Evolutionary conservation across 2,329 filamentous ascomycete species (phyloP).

Genomic region (Neonectria coccinea): DNA sequence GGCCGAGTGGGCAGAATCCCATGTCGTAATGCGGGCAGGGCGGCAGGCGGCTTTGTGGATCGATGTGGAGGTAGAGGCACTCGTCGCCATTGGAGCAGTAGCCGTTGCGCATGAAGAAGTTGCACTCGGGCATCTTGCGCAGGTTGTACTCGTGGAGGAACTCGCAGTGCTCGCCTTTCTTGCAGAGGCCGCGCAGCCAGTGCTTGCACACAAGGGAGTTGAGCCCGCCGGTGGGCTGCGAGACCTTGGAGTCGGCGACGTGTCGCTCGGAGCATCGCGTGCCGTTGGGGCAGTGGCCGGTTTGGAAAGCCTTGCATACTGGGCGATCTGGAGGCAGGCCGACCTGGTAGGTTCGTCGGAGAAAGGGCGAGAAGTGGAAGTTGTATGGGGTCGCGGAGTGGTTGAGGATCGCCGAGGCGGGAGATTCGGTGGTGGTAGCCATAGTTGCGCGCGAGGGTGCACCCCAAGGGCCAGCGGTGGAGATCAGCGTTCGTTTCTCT

Average conservation of each 20-base stretch:
- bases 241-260: slow-evolving; percentile 55
- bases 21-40: slow-evolving; percentile 92
- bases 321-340: slow-evolving; percentile 83
- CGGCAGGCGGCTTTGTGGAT: slow-evolving; percentile 81
- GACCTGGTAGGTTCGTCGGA: slow-evolving; percentile 85
- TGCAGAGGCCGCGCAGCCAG: slow-evolving; percentile 96
- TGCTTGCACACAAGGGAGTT: slow-evolving; percentile 97
- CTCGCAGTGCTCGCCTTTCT: slow-evolving; percentile 96
- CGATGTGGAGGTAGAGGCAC: slow-evolving; percentile 92
- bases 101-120: slow-evolving; percentile 92
- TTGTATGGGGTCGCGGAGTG: slow-evolving; percentile 69
- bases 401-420: slow-evolving; percentile 63
- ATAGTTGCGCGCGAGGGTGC: slow-evolving; percentile 39
- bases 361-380: slow-evolving; percentile 89
- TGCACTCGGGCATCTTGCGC: slow-evolving; percentile 97
- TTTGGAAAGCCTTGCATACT: slow-evolving; percentile 85
- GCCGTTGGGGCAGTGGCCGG: slow-evolving; percentile 88
- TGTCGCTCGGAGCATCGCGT: slow-evolving; percentile 89
- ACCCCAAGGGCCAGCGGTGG: slow-evolving; percentile 28
- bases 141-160: slow-evolving; percentile 99
- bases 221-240: slow-evolving; percentile 65
- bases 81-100: slow-evolving; percentile 98
- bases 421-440: slow-evolving; percentile 47
- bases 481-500: background rate
- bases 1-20: slow-evolving; percentile 93